Base-by-base conservation (phyloP, 2,329 filamentous ascomycete species). In the Saccharata proteae region DNA sequence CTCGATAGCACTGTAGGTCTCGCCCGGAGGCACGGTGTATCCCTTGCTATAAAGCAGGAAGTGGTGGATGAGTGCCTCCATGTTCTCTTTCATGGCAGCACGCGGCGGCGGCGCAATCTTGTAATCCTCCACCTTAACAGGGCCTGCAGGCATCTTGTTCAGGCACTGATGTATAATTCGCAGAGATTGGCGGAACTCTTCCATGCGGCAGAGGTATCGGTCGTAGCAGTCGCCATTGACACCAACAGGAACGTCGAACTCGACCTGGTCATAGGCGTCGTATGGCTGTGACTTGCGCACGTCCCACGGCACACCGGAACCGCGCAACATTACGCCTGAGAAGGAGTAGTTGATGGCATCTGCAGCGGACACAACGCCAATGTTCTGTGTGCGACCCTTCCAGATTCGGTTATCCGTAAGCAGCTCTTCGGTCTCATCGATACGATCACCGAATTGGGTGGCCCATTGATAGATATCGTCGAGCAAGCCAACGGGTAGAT, bases 381-480 rank as follows among this genome's bases (percentile, higher is more conserved):
- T 70, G 44, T 83, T 84, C 61, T 90, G 77, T 44, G 93, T 81
- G 58, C 90, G 76, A 50, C 85, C 80, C 48, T 92, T 86, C 92
- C 92, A 98, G 67, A 98, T 96, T 55, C 92, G 84, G 72, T 98
- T 98, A 60, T 98, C 90, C 24, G 90, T 98, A 47, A 98, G 72
- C 65, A 98, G 80, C 61, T 98, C 90, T 59, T 98, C 90, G 34
- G 90, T 96, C 61, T 98, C 90, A 56, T 98, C 90, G 49, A 98
- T 90, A 47, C 90, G 85, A 66, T 98, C 90, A 49, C 85, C 82
- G 51, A 98, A 98, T 60, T 98, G 90, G 36, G 90, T 98, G 11
- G 90, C 90, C 90, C 90, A 98, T 64, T 96, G 88, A 67, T 98
- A 96, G 52, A 98, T 98, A 55, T 98, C 90, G 56, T 98, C 92